phyloP scores from a whole-genome alignment of 1,139 yeast species.

The Saccharomycopsis hybrid region DNA sequence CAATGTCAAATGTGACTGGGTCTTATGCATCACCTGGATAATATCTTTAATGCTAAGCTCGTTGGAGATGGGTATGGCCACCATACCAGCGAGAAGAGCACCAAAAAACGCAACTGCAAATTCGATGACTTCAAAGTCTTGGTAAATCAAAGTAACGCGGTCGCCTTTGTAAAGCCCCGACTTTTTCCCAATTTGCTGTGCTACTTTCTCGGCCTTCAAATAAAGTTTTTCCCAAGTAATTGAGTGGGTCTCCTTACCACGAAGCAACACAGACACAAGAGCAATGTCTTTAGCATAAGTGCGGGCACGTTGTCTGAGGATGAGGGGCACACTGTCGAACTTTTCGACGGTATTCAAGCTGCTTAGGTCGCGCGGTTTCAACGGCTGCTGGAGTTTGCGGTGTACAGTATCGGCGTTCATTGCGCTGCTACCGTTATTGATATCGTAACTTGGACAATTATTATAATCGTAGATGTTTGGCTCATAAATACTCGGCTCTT shows the following conservation, averaged over 20 bases:
- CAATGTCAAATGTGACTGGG: conserved; percentile 72
- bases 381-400: conserved; percentile 42
- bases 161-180: conserved; percentile 72
- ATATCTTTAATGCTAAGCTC: conserved; percentile 63
- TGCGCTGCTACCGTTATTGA: not conserved
- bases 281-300: conserved; percentile 65
- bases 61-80: conserved; percentile 88
- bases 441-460: too few species aligned
- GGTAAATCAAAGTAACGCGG: conserved; percentile 76
- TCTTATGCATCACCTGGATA: conserved; percentile 60
- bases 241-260: conserved; percentile 71
- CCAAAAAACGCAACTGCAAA: conserved; percentile 84
- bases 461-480: too few species aligned
- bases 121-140: conserved; percentile 78
- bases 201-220: conserved; percentile 77
- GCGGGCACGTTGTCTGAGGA: conserved; percentile 66
- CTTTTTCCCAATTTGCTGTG: conserved; percentile 69
- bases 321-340: conserved; percentile 58
- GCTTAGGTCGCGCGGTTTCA: conserved; percentile 49
- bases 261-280: conserved; percentile 61
- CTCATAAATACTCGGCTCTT: too few species aligned
- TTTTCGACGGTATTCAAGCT: conserved; percentile 28
- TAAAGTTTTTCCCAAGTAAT: conserved; percentile 91
- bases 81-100: conserved; percentile 87
- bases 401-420: too few species aligned